Conservation (phyloP, 192 early-diverging fungal species). For the Diversispora eburnea region DNA sequence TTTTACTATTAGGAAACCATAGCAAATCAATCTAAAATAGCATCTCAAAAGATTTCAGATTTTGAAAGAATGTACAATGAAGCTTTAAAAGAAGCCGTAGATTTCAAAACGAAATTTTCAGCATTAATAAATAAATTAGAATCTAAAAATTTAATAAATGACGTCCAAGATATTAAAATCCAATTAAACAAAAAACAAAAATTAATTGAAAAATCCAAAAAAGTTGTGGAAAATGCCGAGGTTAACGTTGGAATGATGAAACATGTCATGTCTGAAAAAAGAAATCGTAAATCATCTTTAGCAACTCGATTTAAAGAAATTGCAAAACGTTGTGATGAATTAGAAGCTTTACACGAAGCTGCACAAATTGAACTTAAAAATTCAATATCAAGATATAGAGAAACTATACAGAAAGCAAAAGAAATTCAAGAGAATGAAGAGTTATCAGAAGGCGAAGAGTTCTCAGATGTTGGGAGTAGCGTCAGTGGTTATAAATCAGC, state of each 20-base stretch:
- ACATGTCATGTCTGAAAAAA: slow-evolving; percentile 42
- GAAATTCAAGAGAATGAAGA: neutral
- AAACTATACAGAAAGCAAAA: slow-evolving; percentile 13
- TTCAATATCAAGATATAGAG: slow-evolving; percentile 26
- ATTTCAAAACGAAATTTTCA: slow-evolving; percentile 49
- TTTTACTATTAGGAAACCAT: slow-evolving; percentile 32
- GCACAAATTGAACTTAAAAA: slow-evolving; percentile 23
- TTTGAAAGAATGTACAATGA: slow-evolving; percentile 46
- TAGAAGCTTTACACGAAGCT: slow-evolving; percentile 31
- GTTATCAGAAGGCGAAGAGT: neutral
- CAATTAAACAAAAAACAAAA: slow-evolving; percentile 41
- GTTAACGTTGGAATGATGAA: slow-evolving; percentile 45
- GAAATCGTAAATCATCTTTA: slow-evolving; percentile 24
- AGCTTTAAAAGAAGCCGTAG: slow-evolving; percentile 52
- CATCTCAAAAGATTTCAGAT: slow-evolving; percentile 28
- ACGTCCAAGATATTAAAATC: slow-evolving; percentile 36
- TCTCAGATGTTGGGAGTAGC: no score
- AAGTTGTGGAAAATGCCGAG: slow-evolving; percentile 47
- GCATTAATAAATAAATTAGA: slow-evolving; percentile 42
- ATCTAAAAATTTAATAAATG: slow-evolving; percentile 38
- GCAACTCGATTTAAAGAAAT: slow-evolving; percentile 21
- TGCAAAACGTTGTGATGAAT: slow-evolving; percentile 27
- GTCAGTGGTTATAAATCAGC: no score
- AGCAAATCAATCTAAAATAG: slow-evolving; percentile 30
- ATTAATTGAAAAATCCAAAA: slow-evolving; percentile 33